Conservation (phyloP, 257 asterid genomes). For the Prunella vulgaris region DNA sequence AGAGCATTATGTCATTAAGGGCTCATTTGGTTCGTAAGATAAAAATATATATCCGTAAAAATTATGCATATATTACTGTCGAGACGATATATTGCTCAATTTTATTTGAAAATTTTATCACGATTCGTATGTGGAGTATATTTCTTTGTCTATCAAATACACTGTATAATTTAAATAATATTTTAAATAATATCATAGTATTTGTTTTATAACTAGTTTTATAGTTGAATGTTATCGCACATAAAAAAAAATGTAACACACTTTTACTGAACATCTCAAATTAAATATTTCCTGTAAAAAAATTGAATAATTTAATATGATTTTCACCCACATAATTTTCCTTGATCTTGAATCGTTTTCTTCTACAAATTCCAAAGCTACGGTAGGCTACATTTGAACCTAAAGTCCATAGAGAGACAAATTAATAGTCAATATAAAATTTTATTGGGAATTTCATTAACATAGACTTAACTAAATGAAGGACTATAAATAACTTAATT, state of each 20-base stretch:
- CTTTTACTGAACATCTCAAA: background rate
- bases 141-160: too few relatives aligned
- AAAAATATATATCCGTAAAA: too few relatives aligned
- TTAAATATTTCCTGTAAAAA: too few relatives aligned
- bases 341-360: background rate
- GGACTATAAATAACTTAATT: background rate
- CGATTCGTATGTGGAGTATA: too few relatives aligned
- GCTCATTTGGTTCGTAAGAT: too few relatives aligned
- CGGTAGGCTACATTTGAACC: conserved; percentile 18
- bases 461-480: conserved; percentile 6
- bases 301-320: background rate
- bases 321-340: background rate
- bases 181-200: too few relatives aligned
- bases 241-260: background rate
- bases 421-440: conserved; percentile 22
- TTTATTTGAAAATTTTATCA: too few relatives aligned
- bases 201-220: too few relatives aligned
- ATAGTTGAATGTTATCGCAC: too few relatives aligned
- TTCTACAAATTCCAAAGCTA: conserved; percentile 25
- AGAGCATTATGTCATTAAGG: too few relatives aligned
- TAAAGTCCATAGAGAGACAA: conserved; percentile 29
- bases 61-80: too few relatives aligned
- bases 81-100: background rate
- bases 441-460: conserved; percentile 24
- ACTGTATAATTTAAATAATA: too few relatives aligned